Percentiles rank a stretch among this genome's conserved stretches.
Conservation (phyloP, 1,284 basidiomycete species). For the Moesziomyces antarcticus region DNA sequence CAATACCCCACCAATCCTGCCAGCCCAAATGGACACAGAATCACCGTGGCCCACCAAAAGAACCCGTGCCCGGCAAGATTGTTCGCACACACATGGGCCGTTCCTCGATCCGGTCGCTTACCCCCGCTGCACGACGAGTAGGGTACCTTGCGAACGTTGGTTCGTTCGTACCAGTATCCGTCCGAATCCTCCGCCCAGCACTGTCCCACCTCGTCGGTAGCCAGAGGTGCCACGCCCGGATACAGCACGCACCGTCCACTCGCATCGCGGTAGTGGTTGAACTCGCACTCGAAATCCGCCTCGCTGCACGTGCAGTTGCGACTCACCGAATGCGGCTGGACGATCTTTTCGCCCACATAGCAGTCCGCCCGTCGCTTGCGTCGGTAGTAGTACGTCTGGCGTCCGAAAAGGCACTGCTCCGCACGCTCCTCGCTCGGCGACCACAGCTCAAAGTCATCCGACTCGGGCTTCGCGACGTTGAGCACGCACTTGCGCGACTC, state of each 20-base stretch:
- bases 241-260: conserved; percentile 58
- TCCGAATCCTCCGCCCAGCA: conserved; percentile 52
- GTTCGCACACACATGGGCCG: conserved; percentile 52
- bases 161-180: conserved; percentile 66
- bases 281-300: conserved; percentile 67
- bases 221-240: conserved; percentile 41
- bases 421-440: conserved; percentile 62
- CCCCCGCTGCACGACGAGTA: conserved; percentile 62
- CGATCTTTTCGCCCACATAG: conserved; percentile 60
- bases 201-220: conserved; percentile 48
- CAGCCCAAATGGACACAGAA: conserved; percentile 50
- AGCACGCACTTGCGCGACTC: conserved; percentile 57
- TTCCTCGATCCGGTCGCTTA: conserved; percentile 57
- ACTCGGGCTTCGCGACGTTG: conserved; percentile 43
- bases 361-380: conserved; percentile 63
- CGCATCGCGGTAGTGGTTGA: conserved; percentile 63
- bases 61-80: conserved; percentile 51
- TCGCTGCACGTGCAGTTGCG: conserved; percentile 60
- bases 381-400: conserved; percentile 64
- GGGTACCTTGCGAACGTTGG: conserved; percentile 62
- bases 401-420: conserved; percentile 65
- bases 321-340: conserved; percentile 50
- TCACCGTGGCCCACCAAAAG: conserved; percentile 62
- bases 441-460: conserved; percentile 66
- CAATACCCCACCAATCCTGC: conserved; percentile 56